Evolutionary conservation across 2,329 filamentous ascomycete species (phyloP).

Genomic region (Torrubiella hemipterigena): DNA sequence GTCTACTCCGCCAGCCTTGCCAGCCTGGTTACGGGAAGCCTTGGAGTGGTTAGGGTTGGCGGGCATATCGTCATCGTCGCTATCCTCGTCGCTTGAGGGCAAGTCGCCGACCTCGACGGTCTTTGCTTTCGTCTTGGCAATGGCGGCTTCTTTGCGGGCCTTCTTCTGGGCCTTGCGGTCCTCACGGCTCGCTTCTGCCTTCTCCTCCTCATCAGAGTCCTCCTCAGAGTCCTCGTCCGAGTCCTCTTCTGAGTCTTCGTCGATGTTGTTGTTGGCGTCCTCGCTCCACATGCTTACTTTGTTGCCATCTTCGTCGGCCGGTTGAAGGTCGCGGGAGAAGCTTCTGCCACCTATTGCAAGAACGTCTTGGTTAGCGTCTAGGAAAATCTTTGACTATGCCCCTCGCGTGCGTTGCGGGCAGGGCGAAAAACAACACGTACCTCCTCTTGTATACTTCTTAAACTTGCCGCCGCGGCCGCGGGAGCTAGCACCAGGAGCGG

Average conservation of each 20-base stretch:
- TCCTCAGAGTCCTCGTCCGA: conserved; percentile 41
- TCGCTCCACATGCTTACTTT: conserved; percentile 79
- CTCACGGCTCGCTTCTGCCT: conserved; percentile 52
- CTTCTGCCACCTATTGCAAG: conserved; percentile 70
- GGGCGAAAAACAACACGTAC: conserved; percentile 34
- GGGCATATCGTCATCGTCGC: conserved; percentile 53
- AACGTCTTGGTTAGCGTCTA: conserved; percentile 10
- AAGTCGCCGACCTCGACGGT: conserved; percentile 75
- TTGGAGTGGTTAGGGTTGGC: conserved; percentile 89
- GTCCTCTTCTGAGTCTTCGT: conserved; percentile 38
- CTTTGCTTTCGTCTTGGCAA: conserved; percentile 60
- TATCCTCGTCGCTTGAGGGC: conserved; percentile 58
- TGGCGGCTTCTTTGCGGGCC: conserved; percentile 81
- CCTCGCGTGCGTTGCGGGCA: conserved; percentile 2
- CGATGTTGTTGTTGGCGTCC: conserved; percentile 36
- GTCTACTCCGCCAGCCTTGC: conserved; percentile 27
- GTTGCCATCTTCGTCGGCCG: conserved; percentile 80
- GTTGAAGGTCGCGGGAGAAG: conserved; percentile 84
- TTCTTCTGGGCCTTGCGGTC: conserved; percentile 80
- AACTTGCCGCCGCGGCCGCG: conserved; percentile 88
- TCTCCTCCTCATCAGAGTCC: conserved; percentile 29
- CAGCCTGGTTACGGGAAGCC: conserved; percentile 49
- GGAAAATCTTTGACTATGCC: conserved; percentile 1
- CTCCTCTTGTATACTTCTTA: conserved; percentile 84
- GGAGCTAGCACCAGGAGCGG: conserved; percentile 35